These are phyloP conservation scores for Cyclotella kingstonii DNA, from an alignment of 108 stramenopile genomes.

Conservation along the genomic window DNA sequence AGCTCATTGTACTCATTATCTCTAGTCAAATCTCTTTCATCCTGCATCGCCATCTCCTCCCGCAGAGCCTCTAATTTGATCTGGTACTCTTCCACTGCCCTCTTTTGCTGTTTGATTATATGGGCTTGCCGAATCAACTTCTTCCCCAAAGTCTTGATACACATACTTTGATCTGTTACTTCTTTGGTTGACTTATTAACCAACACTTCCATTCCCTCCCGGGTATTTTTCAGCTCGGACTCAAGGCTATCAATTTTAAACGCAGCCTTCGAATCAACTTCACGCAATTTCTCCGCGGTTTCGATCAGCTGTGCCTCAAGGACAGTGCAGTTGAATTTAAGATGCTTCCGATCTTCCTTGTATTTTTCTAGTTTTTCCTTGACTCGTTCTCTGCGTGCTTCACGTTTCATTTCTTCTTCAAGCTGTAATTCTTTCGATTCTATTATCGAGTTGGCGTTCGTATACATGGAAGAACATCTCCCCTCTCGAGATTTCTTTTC, in stretches of 20 bases:
- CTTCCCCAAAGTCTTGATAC: slow-evolving; percentile 42
- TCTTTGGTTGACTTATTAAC: slow-evolving; percentile 7
- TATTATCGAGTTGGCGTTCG: too few relatives aligned
- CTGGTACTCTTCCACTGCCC: slow-evolving; percentile 25
- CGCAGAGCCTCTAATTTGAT: slow-evolving; percentile 28
- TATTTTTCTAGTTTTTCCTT: slow-evolving; percentile 28
- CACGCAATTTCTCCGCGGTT: slow-evolving; percentile 32
- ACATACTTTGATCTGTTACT: slow-evolving; percentile 16
- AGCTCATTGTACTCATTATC: slow-evolving; percentile 16
- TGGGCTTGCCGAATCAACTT: slow-evolving; percentile 40
- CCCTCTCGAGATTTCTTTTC: background rate
- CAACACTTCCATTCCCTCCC: slow-evolving; percentile 11
- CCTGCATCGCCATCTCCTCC: slow-evolving; percentile 50
- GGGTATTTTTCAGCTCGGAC: slow-evolving; percentile 16
- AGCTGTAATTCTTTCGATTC: too few relatives aligned
- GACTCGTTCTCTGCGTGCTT: slow-evolving; percentile 23
- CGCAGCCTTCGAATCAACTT: slow-evolving; percentile 29
- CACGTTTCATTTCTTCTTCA: slow-evolving; percentile 1
- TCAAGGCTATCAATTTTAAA: slow-evolving; percentile 32
- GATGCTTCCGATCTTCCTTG: slow-evolving; percentile 14
- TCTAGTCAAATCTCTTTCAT: slow-evolving; percentile 29
- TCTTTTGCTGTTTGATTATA: slow-evolving; percentile 32
- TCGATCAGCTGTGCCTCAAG: slow-evolving; percentile 16
- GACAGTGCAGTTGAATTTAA: slow-evolving; percentile 14
- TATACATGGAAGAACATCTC: too few relatives aligned